Evolutionary conservation across 768 basidiomycete species (phyloP).

Genomic region (Termitomyces sp.): DNA sequence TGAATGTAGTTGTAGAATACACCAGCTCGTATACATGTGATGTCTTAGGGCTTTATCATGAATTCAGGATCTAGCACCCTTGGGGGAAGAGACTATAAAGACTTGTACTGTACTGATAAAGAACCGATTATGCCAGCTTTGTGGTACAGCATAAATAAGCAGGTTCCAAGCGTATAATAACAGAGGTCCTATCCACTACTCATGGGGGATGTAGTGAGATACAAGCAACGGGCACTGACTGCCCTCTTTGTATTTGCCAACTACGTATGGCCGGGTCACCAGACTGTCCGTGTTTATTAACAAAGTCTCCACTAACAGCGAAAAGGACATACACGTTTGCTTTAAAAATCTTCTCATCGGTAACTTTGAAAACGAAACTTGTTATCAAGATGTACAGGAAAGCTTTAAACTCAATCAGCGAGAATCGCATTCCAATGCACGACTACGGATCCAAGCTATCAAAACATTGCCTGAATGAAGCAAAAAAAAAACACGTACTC

Average conservation of each 20-base stretch:
- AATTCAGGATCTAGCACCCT: background rate
- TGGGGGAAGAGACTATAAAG: background rate
- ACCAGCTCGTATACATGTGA: background rate
- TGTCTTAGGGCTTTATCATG: background rate
- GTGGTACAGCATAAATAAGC: background rate
- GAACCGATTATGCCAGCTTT: background rate
- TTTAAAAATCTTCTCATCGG: conserved; percentile 47
- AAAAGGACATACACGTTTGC: conserved; percentile 52
- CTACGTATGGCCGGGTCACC: conserved; percentile 58
- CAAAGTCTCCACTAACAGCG: background rate
- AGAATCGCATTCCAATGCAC: conserved; percentile 79
- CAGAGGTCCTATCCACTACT: background rate
- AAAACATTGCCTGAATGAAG: background rate
- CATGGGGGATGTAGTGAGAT: conserved; percentile 22
- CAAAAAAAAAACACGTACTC: conserved; percentile 42
- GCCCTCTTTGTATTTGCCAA: conserved; percentile 47
- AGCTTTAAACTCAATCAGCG: conserved; percentile 78
- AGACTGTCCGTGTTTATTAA: conserved; percentile 32
- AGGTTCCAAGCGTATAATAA: background rate
- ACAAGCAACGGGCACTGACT: conserved; percentile 60
- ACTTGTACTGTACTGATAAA: background rate
- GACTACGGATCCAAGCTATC: conserved; percentile 39
- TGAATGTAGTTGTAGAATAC: background rate
- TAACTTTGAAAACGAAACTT: conserved; percentile 55
- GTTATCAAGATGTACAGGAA: conserved; percentile 68